Evolutionary conservation across 2,329 filamentous ascomycete genomes (phyloP), one percentile per base, ranked within the genome.

Genomic region (Penicillium sp.): DNA sequence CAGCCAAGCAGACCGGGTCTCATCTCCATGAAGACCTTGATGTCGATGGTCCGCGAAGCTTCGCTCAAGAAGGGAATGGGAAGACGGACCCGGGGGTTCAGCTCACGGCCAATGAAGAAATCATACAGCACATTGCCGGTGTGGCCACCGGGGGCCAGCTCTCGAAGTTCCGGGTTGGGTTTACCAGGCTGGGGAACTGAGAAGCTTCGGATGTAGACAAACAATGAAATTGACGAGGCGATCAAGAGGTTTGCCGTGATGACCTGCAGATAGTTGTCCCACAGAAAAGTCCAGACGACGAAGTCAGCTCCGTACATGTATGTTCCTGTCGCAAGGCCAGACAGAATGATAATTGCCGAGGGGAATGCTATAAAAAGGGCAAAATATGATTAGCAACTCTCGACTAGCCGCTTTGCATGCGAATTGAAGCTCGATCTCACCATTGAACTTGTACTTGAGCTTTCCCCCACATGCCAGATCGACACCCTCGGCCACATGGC

Each of bases 101-200:
- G 86, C 74, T 97, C 93, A 24, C 93, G 90, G 18, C 93, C 93
- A 61, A 97, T 97, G 77, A 92, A 97, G 86, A 91, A 97, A 75
- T 97, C 93, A 73, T 97, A 97, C 33, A 97, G 75, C 59, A 91
- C 77, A 73, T 96, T 97, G 54, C 92, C 92, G 1, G 86, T 87
- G 68, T 89, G 84, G 14, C 92, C 92, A 39, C 92, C 92, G 1
- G 85, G 84, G 0, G 92, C 92, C 7, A 97, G 82, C 71, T 94
- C 87, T 36, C 92, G 89, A 58, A 83, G 79, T 44, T 88, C 81
- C 11, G 82, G 79, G 71, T 95, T 91, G 39, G 84, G 86, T n/a
- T 85, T 76, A 1, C 74, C 74, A 1, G 74, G 68, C 4, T 65
- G 63, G 71, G 90, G 89, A 60, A 96, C 89, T 49, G 82, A 82